Evolutionary conservation across 345 rosid species (phyloP), one percentile per base, ranked within the genome.

Genomic region (Balakata baccata): DNA sequence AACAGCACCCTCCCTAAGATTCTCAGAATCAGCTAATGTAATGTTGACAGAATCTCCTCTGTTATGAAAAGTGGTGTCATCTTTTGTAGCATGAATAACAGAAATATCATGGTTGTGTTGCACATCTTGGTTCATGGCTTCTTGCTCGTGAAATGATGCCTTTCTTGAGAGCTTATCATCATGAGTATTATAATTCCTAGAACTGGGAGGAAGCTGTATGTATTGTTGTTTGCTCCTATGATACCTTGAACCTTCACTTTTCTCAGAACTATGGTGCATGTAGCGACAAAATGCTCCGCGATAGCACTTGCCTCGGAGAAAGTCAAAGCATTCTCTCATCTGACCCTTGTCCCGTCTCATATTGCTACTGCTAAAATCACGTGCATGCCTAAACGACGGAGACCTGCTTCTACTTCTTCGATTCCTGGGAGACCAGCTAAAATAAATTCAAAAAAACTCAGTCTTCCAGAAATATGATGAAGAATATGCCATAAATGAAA

Each of bases 251-350:
- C 77, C 82, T 18, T 82, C 85, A 50, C 22, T 64, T 69, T 60
- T 84, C 9, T 77, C 83, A 69, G 66, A 54, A 76, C 78, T 85
- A 78, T 84, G 85, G 76, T 89, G 93, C 74, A 49, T 17, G 73
- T 77, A 89, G 37, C 91, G 89, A 74, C 91, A 89, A 23, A 86
- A 81, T 37, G 84, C 80, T 72, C 89, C 91, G 9, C 91, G 91
- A 29, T 80, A 72, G 80, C 93, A 89, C 83, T 75, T 84, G 66
- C 93, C 88, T 20, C 88, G 84, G 63, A 71, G 78, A 76, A 83
- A 89, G 79, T 89, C 84, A 75, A 89, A 87, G 79, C 93, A 89
- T 18, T 71, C 79, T 41, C 67, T 79, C 71, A 58, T 75, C 61
- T 74, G 85, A 71, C 80, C 78, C 64, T 75, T 86, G 51, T 51